Percentiles rank a stretch among this genome's conserved stretches.
phyloP scores from a whole-genome alignment of 306 rosid genomes.

The Crataegus laevigata region DNA sequence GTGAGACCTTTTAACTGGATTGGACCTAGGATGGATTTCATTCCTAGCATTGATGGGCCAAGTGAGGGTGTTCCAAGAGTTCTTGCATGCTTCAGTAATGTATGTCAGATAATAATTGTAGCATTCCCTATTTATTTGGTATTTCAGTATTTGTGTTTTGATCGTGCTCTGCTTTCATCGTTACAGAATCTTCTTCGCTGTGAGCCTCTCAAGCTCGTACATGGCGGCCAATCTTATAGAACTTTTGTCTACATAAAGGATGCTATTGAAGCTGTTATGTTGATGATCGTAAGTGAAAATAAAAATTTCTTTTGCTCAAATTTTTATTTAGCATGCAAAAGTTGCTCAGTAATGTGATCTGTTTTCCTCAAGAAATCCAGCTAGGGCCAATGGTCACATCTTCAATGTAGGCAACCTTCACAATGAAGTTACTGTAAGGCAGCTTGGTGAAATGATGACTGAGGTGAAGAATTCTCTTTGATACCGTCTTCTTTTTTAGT shows the following conservation, averaged over 20 bases:
- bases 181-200: constrained; percentile 75
- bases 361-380: constrained; percentile 64
- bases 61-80: constrained; percentile 97
- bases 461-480: constrained; percentile 33
- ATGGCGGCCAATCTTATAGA: constrained; percentile 90
- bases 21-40: constrained; percentile 92
- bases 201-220: constrained; percentile 92
- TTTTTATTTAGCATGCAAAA: background rate
- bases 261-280: constrained; percentile 81
- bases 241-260: constrained; percentile 80
- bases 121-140: background rate
- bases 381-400: constrained; percentile 76
- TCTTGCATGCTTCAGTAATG: constrained; percentile 91
- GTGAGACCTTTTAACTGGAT: constrained; percentile 95
- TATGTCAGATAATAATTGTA: constrained; percentile 15
- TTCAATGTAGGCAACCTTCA: constrained; percentile 92
- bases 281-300: constrained; percentile 65
- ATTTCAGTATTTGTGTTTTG: background rate
- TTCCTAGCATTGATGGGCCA: constrained; percentile 91
- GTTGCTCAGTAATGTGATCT: constrained; percentile 1
- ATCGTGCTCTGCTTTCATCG: constrained; percentile 14
- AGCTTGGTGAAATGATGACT: constrained; percentile 91
- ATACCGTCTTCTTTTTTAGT: background rate
- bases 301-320: background rate
- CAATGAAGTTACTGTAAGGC: constrained; percentile 94